A percentile compares a stretch with the other conserved stretches of the same genome.
These are phyloP conservation scores for Geosmithia putterillii DNA, from an alignment of 2,329 filamentous ascomycete genomes.

Conservation along the genomic window DNA sequence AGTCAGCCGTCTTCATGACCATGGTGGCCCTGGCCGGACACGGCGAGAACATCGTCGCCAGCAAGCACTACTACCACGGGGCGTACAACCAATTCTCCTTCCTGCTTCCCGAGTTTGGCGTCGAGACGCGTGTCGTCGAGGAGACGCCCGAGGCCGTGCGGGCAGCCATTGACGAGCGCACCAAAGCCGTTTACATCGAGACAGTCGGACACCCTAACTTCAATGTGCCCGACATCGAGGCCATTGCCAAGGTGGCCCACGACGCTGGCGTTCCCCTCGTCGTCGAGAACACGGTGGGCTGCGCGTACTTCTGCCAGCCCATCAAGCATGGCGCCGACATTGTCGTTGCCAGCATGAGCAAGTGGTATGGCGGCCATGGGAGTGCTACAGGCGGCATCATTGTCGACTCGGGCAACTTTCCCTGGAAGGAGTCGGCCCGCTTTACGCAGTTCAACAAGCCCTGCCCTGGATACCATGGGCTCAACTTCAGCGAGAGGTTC, in stretches of 20 bases:
- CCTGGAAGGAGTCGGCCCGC: constrained; percentile 75
- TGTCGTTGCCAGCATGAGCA: constrained; percentile 86
- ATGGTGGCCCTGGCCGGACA: constrained; percentile 72
- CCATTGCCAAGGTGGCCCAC: constrained; percentile 69
- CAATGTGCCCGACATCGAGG: constrained; percentile 85
- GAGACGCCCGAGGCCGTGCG: constrained; percentile 71
- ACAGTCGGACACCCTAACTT: constrained; percentile 89
- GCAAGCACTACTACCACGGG: constrained; percentile 83
- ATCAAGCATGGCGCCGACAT: constrained; percentile 90
- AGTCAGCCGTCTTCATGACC: constrained; percentile 86
- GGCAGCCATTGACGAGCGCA: constrained; percentile 78
- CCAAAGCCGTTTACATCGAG: constrained; percentile 86
- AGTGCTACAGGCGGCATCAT: constrained; percentile 83
- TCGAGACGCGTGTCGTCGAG: constrained; percentile 72
- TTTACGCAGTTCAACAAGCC: constrained; percentile 93
- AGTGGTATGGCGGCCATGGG: constrained; percentile 94
- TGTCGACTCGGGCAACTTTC: constrained; percentile 81
- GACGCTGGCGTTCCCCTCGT: constrained; percentile 54
- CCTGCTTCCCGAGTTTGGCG: constrained; percentile 69
- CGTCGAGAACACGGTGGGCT: constrained; percentile 91
- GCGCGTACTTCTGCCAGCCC: constrained; percentile 76
- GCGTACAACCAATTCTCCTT: constrained; percentile 98
- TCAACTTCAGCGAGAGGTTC: constrained; percentile 92
- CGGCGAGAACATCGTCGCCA: constrained; percentile 89
- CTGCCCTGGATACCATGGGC: constrained; percentile 78